phyloP scores from a whole-genome alignment of 331 rosid species.

The Spiraea crenata region DNA sequence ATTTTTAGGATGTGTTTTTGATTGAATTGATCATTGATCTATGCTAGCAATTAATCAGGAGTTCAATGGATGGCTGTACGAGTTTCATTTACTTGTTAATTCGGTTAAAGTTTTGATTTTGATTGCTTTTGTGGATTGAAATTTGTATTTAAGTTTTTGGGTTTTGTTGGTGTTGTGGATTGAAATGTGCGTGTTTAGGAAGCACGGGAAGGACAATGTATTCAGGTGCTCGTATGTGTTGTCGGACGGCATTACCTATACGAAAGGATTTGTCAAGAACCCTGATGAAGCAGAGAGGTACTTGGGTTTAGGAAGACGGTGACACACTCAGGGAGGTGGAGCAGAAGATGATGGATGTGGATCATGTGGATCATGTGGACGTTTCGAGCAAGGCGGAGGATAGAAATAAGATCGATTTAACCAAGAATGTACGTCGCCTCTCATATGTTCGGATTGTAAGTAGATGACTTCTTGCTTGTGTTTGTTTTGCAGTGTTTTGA shows the following conservation, averaged over 20 bases:
- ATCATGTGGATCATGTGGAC: conserved; percentile 27
- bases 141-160: background rate
- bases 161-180: background rate
- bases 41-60: too few species aligned
- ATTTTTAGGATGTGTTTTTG: too few species aligned
- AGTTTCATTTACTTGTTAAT: background rate
- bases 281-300: conserved; percentile 63
- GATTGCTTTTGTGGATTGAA: background rate
- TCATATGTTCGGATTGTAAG: background rate
- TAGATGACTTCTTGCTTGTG: background rate
- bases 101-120: background rate
- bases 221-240: conserved; percentile 81
- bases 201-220: conserved; percentile 57
- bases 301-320: conserved; percentile 41
- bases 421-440: conserved; percentile 56
- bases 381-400: conserved; percentile 38
- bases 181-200: conserved; percentile 31
- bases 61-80: too few species aligned
- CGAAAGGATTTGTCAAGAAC: conserved; percentile 75
- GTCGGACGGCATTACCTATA: conserved; percentile 72
- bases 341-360: conserved; percentile 25
- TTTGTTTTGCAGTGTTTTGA: background rate
- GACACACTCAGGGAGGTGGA: conserved; percentile 27
- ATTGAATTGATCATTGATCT: too few species aligned
- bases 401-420: conserved; percentile 61